Evolutionary conservation across 495 filamentous ascomycete genomes (phyloP).

Genomic region (Daldinia childiae): DNA sequence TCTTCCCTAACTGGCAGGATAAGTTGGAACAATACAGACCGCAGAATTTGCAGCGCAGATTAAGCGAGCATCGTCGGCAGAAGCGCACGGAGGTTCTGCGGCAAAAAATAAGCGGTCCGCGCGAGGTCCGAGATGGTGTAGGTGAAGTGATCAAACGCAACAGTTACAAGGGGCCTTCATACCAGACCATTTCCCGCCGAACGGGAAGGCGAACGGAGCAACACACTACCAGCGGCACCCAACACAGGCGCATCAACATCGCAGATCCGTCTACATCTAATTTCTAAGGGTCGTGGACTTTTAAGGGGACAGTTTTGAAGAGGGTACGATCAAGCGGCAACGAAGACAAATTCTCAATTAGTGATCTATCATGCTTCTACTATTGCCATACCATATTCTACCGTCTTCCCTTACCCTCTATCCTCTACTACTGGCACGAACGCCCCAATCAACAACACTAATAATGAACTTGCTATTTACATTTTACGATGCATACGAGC

Average conservation of each 20-base stretch:
- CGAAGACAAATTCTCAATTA: neutral
- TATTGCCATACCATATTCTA: neutral
- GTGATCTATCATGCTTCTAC: neutral
- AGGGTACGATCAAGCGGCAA: neutral
- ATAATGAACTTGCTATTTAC: conserved; percentile 9
- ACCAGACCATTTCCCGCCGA: conserved; percentile 35
- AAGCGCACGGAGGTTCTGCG: conserved; percentile 71
- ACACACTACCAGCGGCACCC: conserved; percentile 3
- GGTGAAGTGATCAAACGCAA: conserved; percentile 60
- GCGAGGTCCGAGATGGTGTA: conserved; percentile 60
- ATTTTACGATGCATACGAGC: conserved; percentile 39
- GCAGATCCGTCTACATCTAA: conserved; percentile 16
- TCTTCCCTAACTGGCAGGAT: conserved; percentile 48
- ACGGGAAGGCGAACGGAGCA: conserved; percentile 4
- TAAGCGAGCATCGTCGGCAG: conserved; percentile 71
- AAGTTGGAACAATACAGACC: conserved; percentile 55
- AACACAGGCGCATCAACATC: conserved; percentile 10
- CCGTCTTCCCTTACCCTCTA: neutral
- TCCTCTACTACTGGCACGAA: neutral
- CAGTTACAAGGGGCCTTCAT: conserved; percentile 46
- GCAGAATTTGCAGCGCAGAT: conserved; percentile 61
- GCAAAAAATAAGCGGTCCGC: conserved; percentile 68
- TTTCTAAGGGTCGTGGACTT: neutral
- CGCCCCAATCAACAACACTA: neutral
- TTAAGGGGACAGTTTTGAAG: neutral